Conservation (phyloP, 2,329 filamentous ascomycete species). For the Botrytis cinerea region DNA sequence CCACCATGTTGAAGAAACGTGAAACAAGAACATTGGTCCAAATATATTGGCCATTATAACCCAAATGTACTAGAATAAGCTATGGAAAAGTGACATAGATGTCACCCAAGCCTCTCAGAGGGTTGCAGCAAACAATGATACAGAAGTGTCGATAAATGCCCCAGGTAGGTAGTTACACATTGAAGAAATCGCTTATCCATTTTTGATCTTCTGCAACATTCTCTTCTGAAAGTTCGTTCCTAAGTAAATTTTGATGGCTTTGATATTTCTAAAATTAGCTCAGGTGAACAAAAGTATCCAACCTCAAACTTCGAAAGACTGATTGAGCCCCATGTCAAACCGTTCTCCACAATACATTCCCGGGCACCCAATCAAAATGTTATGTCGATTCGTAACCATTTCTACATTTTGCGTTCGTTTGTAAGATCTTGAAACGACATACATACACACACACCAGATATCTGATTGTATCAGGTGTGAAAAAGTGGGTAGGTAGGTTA, state of each 20-base stretch:
- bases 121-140: background rate
- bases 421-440: background rate
- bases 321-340: background rate
- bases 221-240: too few relatives aligned
- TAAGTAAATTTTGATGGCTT: background rate
- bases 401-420: background rate
- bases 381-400: background rate
- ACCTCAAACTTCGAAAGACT: background rate
- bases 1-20: background rate
- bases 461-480: background rate
- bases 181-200: background rate
- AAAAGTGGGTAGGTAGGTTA: background rate
- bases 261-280: background rate
- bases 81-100: background rate
- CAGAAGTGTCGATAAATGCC: background rate
- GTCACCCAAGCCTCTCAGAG: background rate
- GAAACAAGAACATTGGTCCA: background rate
- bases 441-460: background rate
- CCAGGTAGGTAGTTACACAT: background rate
- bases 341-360: background rate
- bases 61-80: background rate
- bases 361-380: background rate
- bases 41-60: background rate
- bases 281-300: background rate
- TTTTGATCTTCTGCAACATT: background rate